These are phyloP conservation scores for Geosiphon pyriformis DNA, from an alignment of 192 early-diverging fungal genomes.

Conservation along the genomic window DNA sequence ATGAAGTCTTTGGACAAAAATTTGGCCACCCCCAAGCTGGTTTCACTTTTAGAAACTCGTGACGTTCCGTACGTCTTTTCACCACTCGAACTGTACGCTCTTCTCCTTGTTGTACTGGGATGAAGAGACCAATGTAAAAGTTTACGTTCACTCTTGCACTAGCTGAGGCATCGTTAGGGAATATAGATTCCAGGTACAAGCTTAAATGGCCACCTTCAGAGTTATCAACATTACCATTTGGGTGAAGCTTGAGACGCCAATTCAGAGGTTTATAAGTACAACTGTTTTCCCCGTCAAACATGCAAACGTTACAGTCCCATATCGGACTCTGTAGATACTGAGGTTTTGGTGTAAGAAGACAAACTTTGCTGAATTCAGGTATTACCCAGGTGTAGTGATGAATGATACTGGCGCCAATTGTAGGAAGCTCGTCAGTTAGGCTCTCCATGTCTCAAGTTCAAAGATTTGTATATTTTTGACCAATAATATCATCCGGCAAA, in stretches of 20 bases:
- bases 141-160: slow-evolving; percentile 8
- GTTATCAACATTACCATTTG: slow-evolving; percentile 5
- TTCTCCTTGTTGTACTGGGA: slow-evolving; percentile 13
- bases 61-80: slow-evolving; percentile 5
- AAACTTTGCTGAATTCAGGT: neutral
- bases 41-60: slow-evolving; percentile 15
- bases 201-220: neutral
- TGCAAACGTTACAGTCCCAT: slow-evolving; percentile 1
- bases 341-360: slow-evolving; percentile 10
- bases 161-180: neutral
- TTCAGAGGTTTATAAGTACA: neutral
- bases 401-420: slow-evolving; percentile 9
- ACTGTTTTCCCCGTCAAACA: neutral
- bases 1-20: slow-evolving; percentile 1
- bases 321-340: slow-evolving; percentile 15
- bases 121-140: slow-evolving; percentile 16
- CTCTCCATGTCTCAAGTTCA: too few species aligned
- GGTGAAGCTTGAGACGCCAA: slow-evolving; percentile 9
- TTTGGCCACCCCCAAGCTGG: slow-evolving; percentile 17
- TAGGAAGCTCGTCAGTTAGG: too few species aligned
- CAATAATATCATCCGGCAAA: too few species aligned
- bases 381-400: slow-evolving; percentile 14
- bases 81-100: neutral
- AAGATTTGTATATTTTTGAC: too few species aligned
- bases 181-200: slow-evolving; percentile 2